phyloP scores from a whole-genome alignment of 202 grass and related monocot species.

The Elaeis oleifera region DNA sequence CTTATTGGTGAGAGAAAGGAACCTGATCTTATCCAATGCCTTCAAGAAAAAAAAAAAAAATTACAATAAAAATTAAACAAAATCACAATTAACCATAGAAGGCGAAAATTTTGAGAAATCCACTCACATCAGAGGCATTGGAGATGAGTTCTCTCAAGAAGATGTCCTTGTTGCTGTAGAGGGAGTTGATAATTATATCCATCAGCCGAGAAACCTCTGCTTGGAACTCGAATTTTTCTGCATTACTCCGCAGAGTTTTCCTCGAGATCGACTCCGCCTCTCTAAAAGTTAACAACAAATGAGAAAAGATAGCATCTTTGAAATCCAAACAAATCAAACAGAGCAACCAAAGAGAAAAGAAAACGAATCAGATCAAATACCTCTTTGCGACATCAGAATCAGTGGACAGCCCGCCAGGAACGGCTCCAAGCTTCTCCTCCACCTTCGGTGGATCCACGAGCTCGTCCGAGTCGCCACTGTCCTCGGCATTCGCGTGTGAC shows the following conservation, averaged over 20 bases:
- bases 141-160: slow-evolving; percentile 95
- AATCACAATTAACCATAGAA: not conserved
- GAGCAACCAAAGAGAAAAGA: not conserved
- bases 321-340: slow-evolving; percentile 1
- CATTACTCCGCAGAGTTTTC: slow-evolving; percentile 72
- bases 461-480: slow-evolving; percentile 56
- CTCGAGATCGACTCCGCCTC: slow-evolving; percentile 92
- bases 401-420: slow-evolving; percentile 78
- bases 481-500: slow-evolving; percentile 79
- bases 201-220: slow-evolving; percentile 96
- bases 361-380: slow-evolving; percentile 5
- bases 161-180: slow-evolving; percentile 99
- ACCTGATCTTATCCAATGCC: slow-evolving; percentile 98
- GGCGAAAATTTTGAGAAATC: not conserved
- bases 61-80: slow-evolving; percentile 6
- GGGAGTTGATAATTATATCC: slow-evolving; percentile 99
- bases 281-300: slow-evolving; percentile 28
- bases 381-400: slow-evolving; percentile 79
- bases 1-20: slow-evolving; percentile 88
- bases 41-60: slow-evolving; percentile 17
- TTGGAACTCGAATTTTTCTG: slow-evolving; percentile 97
- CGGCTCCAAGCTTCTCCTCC: slow-evolving; percentile 80
- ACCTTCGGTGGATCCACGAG: slow-evolving; percentile 67
- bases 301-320: slow-evolving; percentile 4
- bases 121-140: slow-evolving; percentile 88